Evolutionary conservation across 192 early-diverging fungal genomes (phyloP).

Genomic region (Piromyces sp.): DNA sequence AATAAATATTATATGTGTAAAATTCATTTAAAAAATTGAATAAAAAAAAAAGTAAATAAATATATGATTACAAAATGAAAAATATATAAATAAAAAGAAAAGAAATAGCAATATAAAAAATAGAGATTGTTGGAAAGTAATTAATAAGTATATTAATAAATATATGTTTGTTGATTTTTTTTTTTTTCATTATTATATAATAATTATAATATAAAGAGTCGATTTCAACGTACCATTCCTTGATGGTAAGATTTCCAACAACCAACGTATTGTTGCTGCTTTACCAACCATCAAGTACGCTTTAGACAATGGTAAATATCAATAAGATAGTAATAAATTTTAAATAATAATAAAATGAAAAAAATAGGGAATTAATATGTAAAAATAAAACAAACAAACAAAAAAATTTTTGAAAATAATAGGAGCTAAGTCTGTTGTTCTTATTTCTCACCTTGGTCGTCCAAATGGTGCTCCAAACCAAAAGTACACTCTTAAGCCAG

Average conservation of each 20-base stretch:
- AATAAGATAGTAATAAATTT: background rate
- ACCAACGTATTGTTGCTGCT: conserved; percentile 86
- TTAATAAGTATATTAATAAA: too few relatives aligned
- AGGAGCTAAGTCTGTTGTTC: conserved; percentile 73
- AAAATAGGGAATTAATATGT: background rate
- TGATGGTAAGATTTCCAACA: conserved; percentile 83
- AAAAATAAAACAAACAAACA: background rate
- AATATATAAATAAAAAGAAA: too few relatives aligned
- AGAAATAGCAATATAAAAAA: too few relatives aligned
- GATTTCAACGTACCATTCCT: conserved; percentile 99
- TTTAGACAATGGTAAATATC: conserved; percentile 52
- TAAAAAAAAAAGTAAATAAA: too few relatives aligned
- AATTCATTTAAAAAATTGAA: too few relatives aligned
- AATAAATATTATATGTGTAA: too few relatives aligned
- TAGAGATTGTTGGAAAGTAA: too few relatives aligned
- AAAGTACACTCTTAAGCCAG: conserved; percentile 86
- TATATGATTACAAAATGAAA: too few relatives aligned
- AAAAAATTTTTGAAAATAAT: background rate
- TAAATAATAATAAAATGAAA: too few relatives aligned
- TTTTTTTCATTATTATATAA: conserved; percentile 1
- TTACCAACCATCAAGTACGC: conserved; percentile 87
- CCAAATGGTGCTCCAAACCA: conserved; percentile 74
- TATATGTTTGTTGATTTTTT: too few relatives aligned
- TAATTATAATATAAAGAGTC: conserved; percentile 32
- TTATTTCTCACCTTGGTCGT: conserved; percentile 94